Base-by-base conservation (phyloP, 2,329 filamentous ascomycete genomes). In the Didymella keratinophila region DNA sequence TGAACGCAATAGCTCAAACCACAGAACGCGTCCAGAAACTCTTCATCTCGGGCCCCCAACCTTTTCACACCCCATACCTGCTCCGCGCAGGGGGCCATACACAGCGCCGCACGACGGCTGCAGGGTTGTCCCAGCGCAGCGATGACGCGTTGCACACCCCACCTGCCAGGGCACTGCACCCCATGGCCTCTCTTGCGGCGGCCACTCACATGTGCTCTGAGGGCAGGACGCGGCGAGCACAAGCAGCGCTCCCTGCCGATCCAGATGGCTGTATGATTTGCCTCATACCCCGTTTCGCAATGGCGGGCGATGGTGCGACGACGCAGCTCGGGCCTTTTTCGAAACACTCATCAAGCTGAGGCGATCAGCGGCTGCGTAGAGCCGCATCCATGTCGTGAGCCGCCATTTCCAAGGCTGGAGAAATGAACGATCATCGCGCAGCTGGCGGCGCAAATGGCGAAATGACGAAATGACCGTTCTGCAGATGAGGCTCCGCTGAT, bases 401-500 rank as follows among this genome's bases (percentile, higher is more conserved):
- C 32, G 32, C 32, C 16, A 9, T n/a, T 36, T 36, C 32, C 32
- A 36, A 36, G 32, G 32, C 32, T 36, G 32, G 32, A n/a, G 32
- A 36, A 36, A n/a, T 36, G 32, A 36, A 36, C 16, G 32, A 36
- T 36, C 16, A 8, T n/a, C 32, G 32, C 32, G 16, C 30, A 2
- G 30, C 14, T 32, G 30, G 5, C 27, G 27, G 32, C 32, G 16
- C 30, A 2, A 11, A 32, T 32, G 30, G 5, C 27, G 27, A 28
- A 28, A 28, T 28, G 27, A 28, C 32, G 32, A 2, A 34, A 34
- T 34, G 32, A 16, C 14, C 4, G 32, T 36, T 43, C 12, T 25
- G 10, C 25, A 49, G 56, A 58, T 58, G 56, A 54, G 50, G 56
- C 45, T 58, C 56, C 56, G 56, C 56, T 58, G 56, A 58, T 58